Evolutionary conservation across 306 rosid genomes (phyloP).

Genomic region (Prunus kanzakura): DNA sequence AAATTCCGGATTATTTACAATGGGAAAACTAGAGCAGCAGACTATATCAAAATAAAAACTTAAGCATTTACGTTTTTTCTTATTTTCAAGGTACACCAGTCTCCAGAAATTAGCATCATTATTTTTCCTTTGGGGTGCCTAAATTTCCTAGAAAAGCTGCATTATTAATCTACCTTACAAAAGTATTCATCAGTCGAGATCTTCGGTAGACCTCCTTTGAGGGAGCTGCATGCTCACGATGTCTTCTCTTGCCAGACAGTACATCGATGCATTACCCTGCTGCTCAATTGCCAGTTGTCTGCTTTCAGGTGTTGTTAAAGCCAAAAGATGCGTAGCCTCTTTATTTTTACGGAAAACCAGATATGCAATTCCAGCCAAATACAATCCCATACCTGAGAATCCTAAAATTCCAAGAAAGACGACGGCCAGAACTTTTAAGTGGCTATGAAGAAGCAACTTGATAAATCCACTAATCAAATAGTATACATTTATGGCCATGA

Average conservation of each 20-base stretch:
- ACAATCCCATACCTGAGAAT: constrained; percentile 68
- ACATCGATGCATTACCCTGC: constrained; percentile 39
- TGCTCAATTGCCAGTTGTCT: constrained; percentile 41
- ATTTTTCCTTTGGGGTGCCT: background rate
- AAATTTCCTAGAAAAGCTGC: background rate
- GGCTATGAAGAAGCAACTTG: constrained; percentile 62
- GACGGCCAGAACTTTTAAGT: constrained; percentile 39
- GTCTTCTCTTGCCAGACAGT: constrained; percentile 66
- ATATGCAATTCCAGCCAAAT: constrained; percentile 72
- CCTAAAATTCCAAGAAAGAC: constrained; percentile 79
- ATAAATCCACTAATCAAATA: constrained; percentile 62
- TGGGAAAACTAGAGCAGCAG: background rate
- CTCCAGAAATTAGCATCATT: constrained; percentile 8
- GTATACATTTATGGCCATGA: constrained; percentile 84
- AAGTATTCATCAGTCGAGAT: constrained; percentile 41
- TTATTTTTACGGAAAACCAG: constrained; percentile 71
- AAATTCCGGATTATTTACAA: background rate
- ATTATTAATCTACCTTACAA: constrained; percentile 12
- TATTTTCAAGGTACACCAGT: background rate
- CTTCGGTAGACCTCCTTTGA: constrained; percentile 50
- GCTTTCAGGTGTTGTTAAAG: constrained; percentile 65
- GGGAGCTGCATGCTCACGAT: constrained; percentile 90
- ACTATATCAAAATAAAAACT: background rate
- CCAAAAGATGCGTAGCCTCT: constrained; percentile 52
- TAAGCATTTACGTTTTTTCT: background rate